These are phyloP conservation scores for Saturnispora halmiae DNA, from an alignment of 805 yeast genomes.

Conservation along the genomic window DNA sequence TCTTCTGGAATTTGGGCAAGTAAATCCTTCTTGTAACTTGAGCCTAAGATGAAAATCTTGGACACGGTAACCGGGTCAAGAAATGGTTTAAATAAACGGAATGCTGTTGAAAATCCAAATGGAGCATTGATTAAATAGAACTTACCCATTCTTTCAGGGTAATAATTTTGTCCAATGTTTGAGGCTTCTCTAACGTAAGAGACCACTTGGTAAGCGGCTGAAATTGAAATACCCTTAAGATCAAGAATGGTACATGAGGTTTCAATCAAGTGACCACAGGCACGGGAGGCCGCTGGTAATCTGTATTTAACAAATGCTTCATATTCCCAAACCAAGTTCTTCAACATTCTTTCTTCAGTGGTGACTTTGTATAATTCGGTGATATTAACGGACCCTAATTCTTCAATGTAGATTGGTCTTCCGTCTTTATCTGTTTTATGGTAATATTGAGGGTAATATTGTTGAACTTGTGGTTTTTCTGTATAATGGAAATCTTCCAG, in stretches of 20 bases:
- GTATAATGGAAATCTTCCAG: conserved; percentile 80
- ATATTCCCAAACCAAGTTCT: conserved; percentile 95
- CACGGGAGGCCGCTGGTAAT: conserved; percentile 90
- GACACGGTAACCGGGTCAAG: conserved; percentile 96
- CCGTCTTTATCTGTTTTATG: conserved; percentile 97
- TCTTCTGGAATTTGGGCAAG: conserved; percentile 88
- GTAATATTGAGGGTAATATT: conserved; percentile 91
- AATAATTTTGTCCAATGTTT: conserved; percentile 89
- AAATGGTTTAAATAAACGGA: conserved; percentile 84
- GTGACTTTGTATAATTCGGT: conserved; percentile 89
- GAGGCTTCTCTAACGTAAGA: conserved; percentile 90
- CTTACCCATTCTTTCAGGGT: conserved; percentile 99
- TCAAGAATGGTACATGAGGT: conserved; percentile 96
- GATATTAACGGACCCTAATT: conserved; percentile 83
- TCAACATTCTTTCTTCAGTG: conserved; percentile 90
- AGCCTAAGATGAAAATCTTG: conserved; percentile 82
- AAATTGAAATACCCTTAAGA: conserved; percentile 84
- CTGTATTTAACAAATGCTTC: conserved; percentile 80
- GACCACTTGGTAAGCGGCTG: conserved; percentile 76
- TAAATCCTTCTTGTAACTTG: conserved; percentile 70
- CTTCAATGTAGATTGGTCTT: conserved; percentile 91
- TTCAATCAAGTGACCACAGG: conserved; percentile 68
- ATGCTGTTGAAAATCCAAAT: conserved; percentile 92
- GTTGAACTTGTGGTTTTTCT: conserved; percentile 88
- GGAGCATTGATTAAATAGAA: conserved; percentile 95